Evolutionary conservation across 345 rosid species (phyloP).

Genomic region (Eucalyptus microcorys): DNA sequence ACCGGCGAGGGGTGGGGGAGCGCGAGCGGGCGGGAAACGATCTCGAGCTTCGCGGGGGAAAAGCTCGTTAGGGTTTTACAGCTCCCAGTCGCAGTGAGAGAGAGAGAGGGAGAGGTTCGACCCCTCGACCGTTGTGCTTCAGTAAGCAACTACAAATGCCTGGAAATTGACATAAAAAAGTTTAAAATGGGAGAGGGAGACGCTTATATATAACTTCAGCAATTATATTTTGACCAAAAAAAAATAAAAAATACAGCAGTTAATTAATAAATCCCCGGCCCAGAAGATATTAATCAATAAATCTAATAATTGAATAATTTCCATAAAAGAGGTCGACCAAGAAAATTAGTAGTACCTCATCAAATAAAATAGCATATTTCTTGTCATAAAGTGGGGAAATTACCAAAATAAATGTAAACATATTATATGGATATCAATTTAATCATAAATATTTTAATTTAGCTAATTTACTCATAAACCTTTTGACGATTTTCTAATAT

Average conservation of each 20-base stretch:
- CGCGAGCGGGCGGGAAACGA: not conserved
- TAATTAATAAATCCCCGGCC: not conserved
- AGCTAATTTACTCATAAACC: fast-evolving
- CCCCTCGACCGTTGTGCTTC: not conserved
- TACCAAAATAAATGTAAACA: fast-evolving
- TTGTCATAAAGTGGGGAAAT: fast-evolving
- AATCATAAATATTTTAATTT: not conserved
- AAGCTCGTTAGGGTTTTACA: not conserved
- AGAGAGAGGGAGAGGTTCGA: not conserved
- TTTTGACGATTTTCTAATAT: fast-evolving
- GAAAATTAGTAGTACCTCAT: not conserved
- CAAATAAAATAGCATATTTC: not conserved
- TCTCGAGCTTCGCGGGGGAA: not conserved
- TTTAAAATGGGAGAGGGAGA: not conserved
- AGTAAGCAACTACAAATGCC: not conserved
- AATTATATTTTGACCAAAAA: not conserved
- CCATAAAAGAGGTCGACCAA: too few relatives aligned
- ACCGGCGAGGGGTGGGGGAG: not conserved
- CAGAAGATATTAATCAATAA: not conserved
- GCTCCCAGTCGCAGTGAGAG: not conserved
- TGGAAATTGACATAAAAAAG: not conserved
- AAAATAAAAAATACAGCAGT: not conserved
- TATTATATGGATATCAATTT: fast-evolving
- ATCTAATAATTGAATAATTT: not conserved
- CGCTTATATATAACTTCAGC: not conserved